Evolutionary conservation across 2,329 filamentous ascomycete genomes (phyloP), one percentile per base, ranked within the genome.

Genomic region (Colletotrichum tofieldiae): DNA sequence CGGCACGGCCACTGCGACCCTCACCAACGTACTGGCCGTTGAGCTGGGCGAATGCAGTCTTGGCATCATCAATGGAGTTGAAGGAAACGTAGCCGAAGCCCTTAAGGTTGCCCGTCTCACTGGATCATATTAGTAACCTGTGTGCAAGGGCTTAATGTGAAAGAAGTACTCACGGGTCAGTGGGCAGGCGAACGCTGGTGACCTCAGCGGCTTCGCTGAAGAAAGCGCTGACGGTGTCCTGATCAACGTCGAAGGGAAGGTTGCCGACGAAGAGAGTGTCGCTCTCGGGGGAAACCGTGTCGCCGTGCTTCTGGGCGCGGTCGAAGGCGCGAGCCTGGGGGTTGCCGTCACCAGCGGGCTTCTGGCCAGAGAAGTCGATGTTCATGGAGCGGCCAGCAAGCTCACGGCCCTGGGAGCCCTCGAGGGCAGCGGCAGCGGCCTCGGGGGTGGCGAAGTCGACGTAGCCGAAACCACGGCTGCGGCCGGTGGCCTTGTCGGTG

Each of bases 251-350:
- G 85, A 97, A 98, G 62, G 93, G 92, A 76, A 98, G 86, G 88
- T 98, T 98, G 78, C 95, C 95, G 76, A 98, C 91, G 84, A 96
- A 98, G 72, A 98, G 89, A 52, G 95, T 98, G 76, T 95, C 93
- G 81, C 91, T 93, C 81, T 94, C 92, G 74, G 93, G 90, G 86
- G 93, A 95, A 80, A 92, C 86, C 77, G 90, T 88, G 83, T 98
- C 95, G 75, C 95, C 95, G 81, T 92, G 96, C 80, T 90, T 88
- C 81, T 86, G 82, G 76, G 91, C 90, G 58, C 92, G 90, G 75
- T 93, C 88, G 77, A 87, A 85, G 75, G 91, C 90, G 75, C 92
- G 90, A 73, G 86, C 84, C 74, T 86, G 83, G 58, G 82, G 81
- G 78, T 84, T 85, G 70, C 85, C 84, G 60, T 87, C 85, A 73